These are phyloP conservation scores for Colletotrichum truncatum DNA, from an alignment of 2,329 filamentous ascomycete species.

Conservation along the genomic window DNA sequence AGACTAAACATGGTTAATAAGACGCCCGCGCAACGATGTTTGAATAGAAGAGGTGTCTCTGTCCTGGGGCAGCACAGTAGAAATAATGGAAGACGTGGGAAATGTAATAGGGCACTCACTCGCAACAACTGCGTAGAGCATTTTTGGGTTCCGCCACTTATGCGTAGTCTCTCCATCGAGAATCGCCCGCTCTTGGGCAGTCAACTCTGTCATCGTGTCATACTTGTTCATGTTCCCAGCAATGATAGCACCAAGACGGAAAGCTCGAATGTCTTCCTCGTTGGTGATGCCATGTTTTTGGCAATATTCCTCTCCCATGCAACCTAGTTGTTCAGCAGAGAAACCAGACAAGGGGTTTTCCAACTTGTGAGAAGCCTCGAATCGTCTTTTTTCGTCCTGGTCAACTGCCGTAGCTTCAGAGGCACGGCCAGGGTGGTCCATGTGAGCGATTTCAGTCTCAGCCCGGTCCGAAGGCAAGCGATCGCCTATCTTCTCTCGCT, in stretches of 20 bases:
- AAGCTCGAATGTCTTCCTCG: slow-evolving; percentile 65
- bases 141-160: slow-evolving; percentile 73
- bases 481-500: slow-evolving; percentile 9
- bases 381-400: slow-evolving; percentile 39
- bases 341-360: slow-evolving; percentile 53
- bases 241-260: slow-evolving; percentile 67
- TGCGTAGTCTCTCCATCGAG: slow-evolving; percentile 70
- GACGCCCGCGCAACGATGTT: too few relatives aligned
- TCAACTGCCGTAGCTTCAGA: slow-evolving; percentile 29
- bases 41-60: too few relatives aligned
- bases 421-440: slow-evolving; percentile 2
- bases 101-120: slow-evolving; percentile 41
- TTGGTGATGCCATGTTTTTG: slow-evolving; percentile 61
- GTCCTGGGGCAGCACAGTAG: too few relatives aligned
- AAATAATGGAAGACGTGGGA: too few relatives aligned
- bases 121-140: slow-evolving; percentile 72
- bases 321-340: slow-evolving; percentile 56
- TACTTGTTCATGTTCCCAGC: slow-evolving; percentile 62
- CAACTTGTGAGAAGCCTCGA: slow-evolving; percentile 47
- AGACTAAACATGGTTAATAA: slow-evolving; percentile 46
- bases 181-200: slow-evolving; percentile 63
- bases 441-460: background rate
- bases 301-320: slow-evolving; percentile 68
- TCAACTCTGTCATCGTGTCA: slow-evolving; percentile 61
- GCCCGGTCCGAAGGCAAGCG: background rate